Conservation (phyloP, 371 early-diverging fungal genomes). For the Mucor lusitanicus region DNA sequence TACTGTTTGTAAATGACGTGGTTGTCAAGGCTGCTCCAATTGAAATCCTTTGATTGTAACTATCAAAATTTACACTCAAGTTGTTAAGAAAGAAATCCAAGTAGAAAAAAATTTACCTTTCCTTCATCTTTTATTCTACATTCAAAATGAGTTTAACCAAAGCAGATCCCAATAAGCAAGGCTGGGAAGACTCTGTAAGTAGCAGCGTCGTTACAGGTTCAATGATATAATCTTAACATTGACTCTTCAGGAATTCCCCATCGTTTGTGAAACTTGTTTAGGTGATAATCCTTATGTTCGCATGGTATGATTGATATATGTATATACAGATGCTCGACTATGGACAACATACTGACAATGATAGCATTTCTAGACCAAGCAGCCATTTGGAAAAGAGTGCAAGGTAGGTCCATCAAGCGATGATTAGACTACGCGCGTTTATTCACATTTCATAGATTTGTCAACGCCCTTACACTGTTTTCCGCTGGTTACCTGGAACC, state of each 20-base stretch:
- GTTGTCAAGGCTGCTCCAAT: not conserved
- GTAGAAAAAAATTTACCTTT: not conserved
- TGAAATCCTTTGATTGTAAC: not conserved
- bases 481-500: conserved; percentile 94
- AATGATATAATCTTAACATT: not conserved
- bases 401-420: conserved; percentile 53
- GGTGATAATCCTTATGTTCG: conserved; percentile 98
- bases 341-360: not conserved
- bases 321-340: not conserved
- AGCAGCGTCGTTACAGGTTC: not conserved
- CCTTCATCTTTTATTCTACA: not conserved
- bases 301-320: conserved; percentile 65
- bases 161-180: conserved; percentile 71
- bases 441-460: conserved; percentile 64
- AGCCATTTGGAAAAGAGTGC: conserved; percentile 89
- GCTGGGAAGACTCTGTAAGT: conserved; percentile 72
- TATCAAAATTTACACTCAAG: not conserved
- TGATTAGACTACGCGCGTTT: not conserved
- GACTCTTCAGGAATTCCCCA: conserved; percentile 72
- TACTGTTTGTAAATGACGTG: not conserved
- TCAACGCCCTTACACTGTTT: conserved; percentile 92
- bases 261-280: conserved; percentile 95
- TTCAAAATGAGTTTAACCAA: conserved; percentile 56
- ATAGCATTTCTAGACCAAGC: conserved; percentile 61
- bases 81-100: not conserved